phyloP scores from a whole-genome alignment of 2,329 filamentous ascomycete species.

The Penicillium sp. region DNA sequence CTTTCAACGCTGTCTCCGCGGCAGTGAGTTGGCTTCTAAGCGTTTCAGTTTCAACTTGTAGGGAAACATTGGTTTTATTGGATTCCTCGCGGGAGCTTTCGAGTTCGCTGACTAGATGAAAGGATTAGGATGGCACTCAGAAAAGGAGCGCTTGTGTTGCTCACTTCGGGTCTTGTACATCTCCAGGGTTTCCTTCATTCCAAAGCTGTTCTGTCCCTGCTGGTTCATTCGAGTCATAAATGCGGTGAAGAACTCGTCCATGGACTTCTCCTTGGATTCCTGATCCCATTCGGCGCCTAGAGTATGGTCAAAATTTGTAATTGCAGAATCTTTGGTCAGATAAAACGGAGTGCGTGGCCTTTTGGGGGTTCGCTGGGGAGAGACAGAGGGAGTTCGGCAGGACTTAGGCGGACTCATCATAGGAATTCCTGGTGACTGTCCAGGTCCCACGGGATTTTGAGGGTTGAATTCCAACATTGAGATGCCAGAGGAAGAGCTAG shows the following conservation, averaged over 20 bases:
- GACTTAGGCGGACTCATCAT: conserved; percentile 33
- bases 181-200: conserved; percentile 70
- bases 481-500: too few species aligned
- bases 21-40: conserved; percentile 53
- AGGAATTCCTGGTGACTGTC: conserved; percentile 3
- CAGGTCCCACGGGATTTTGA: not conserved
- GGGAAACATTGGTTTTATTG: conserved; percentile 50
- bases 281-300: conserved; percentile 63
- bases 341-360: conserved; percentile 45
- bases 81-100: conserved; percentile 54
- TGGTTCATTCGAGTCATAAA: conserved; percentile 71
- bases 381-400: conserved; percentile 18
- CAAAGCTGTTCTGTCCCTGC: conserved; percentile 64
- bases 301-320: conserved; percentile 53
- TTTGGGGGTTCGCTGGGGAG: conserved; percentile 24
- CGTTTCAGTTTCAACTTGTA: conserved; percentile 68
- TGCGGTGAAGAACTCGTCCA: conserved; percentile 70
- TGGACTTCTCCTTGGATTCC: conserved; percentile 68
- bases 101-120: conserved; percentile 54
- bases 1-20: conserved; percentile 51
- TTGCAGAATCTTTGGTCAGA: conserved; percentile 73
- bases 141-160: conserved; percentile 25
- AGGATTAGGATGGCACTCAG: conserved; percentile 1
- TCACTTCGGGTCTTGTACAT: conserved; percentile 72
- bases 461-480: too few species aligned